A percentile compares a stretch with the other conserved stretches of the same genome.
Conservation (phyloP, 2,329 filamentous ascomycete genomes). For the Xylariaceae sp. region DNA sequence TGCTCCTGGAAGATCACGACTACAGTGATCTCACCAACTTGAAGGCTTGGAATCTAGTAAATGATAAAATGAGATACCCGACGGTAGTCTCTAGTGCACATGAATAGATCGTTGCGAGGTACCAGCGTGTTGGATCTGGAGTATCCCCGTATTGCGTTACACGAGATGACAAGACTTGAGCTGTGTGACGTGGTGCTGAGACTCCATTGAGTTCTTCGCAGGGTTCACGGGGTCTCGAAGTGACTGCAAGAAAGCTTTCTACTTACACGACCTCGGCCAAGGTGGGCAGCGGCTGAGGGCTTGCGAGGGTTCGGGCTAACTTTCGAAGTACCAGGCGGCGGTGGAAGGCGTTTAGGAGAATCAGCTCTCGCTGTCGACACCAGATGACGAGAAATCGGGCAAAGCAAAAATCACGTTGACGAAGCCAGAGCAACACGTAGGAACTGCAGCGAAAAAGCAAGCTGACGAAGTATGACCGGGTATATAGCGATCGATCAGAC, state of each 20-base stretch:
- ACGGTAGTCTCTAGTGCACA: not conserved
- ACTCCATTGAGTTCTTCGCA: slow-evolving; percentile 3
- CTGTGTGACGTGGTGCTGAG: slow-evolving; percentile 2
- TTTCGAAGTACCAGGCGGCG: no score
- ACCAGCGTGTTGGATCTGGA: not conserved
- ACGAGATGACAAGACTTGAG: slow-evolving; percentile 5
- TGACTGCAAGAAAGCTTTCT: slow-evolving; percentile 11
- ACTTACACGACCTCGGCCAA: slow-evolving; percentile 22
- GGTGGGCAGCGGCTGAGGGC: slow-evolving; percentile 9
- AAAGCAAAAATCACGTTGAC: no score
- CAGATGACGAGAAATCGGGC: no score
- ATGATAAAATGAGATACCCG: not conserved
- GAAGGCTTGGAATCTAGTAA: not conserved
- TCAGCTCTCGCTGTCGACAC: no score
- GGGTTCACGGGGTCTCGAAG: slow-evolving; percentile 1
- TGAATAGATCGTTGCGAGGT: not conserved
- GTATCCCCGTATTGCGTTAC: slow-evolving; percentile 9
- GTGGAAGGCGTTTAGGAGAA: no score
- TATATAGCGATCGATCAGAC: no score
- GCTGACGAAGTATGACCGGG: no score
- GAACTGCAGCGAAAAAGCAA: no score
- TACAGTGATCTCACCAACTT: slow-evolving; percentile 4
- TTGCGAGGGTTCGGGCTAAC: slow-evolving; percentile 5
- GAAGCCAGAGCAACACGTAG: no score
- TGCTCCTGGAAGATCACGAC: not conserved